Evolutionary conservation across 75 land plant genomes (phyloP).

Genomic region (Ceratopteris richardii): DNA sequence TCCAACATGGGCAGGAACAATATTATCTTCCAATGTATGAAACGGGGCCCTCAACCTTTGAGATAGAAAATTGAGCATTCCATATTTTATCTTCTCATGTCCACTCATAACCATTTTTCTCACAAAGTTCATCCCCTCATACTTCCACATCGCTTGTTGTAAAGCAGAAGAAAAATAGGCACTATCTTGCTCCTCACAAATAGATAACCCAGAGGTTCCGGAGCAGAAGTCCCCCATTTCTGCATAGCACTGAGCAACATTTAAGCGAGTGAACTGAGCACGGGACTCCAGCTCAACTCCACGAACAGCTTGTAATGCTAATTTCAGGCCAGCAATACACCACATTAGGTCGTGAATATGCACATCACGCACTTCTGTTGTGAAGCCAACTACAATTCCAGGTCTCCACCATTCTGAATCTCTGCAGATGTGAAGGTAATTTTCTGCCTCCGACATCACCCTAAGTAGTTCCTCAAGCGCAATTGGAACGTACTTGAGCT

Average conservation of each 20-base stretch:
- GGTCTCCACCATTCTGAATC: conserved; percentile 2
- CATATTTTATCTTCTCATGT: background rate
- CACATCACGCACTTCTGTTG: background rate
- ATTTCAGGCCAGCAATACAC: background rate
- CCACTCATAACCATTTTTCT: background rate
- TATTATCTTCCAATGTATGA: no score
- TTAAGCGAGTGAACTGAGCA: background rate
- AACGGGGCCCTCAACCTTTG: background rate
- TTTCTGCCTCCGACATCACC: conserved; percentile 7
- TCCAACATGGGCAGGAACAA: no score
- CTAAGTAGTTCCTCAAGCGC: conserved; percentile 8
- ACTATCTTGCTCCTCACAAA: background rate
- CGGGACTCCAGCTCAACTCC: background rate
- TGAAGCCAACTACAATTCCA: background rate
- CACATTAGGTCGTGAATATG: background rate
- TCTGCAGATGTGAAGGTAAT: background rate
- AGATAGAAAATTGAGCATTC: background rate
- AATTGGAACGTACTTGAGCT: background rate
- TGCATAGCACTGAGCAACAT: background rate
- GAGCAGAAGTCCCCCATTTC: background rate
- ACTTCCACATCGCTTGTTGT: background rate
- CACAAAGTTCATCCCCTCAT: background rate
- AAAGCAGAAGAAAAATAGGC: background rate
- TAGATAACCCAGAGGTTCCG: background rate
- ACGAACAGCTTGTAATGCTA: background rate